These are phyloP conservation scores for Chytridium lagenaria DNA, from an alignment of 371 early-diverging fungal species.

Conservation along the genomic window DNA sequence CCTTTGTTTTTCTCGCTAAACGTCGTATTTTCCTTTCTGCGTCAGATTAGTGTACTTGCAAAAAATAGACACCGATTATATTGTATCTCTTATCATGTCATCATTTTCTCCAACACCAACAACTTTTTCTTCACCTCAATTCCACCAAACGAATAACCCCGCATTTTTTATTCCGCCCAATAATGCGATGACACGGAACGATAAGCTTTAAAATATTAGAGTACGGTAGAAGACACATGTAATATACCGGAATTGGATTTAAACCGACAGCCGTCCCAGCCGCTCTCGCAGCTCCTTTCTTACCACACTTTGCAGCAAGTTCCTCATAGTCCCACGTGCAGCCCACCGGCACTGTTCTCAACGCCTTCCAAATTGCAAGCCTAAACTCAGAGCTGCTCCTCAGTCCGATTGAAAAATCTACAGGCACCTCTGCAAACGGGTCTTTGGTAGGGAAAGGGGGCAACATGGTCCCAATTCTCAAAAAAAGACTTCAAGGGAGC, in stretches of 20 bases:
- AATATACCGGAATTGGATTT: conserved; percentile 1
- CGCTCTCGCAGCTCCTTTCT: background rate
- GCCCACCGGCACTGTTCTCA: background rate
- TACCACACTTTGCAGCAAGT: background rate
- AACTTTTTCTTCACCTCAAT: conserved; percentile 1
- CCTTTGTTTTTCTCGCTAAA: too few species aligned
- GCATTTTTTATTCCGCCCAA: background rate
- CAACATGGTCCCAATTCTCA: background rate
- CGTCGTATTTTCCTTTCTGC: too few species aligned
- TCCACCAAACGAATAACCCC: conserved; percentile 4
- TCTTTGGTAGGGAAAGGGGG: background rate
- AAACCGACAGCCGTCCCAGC: conserved; percentile 4
- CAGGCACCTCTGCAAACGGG: background rate
- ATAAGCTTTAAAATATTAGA: conserved; percentile 5
- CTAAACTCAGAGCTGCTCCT: background rate
- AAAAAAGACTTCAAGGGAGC: background rate
- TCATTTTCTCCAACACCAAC: background rate
- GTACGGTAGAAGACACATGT: background rate
- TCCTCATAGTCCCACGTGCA: background rate
- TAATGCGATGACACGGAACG: conserved; percentile 1
- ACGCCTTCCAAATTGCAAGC: background rate
- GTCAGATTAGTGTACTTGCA: too few species aligned
- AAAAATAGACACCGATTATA: too few species aligned
- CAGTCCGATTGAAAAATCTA: background rate
- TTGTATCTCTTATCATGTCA: too few species aligned